Base-by-base conservation (phyloP, 345 rosid genomes). In the Syzygium grande region DNA sequence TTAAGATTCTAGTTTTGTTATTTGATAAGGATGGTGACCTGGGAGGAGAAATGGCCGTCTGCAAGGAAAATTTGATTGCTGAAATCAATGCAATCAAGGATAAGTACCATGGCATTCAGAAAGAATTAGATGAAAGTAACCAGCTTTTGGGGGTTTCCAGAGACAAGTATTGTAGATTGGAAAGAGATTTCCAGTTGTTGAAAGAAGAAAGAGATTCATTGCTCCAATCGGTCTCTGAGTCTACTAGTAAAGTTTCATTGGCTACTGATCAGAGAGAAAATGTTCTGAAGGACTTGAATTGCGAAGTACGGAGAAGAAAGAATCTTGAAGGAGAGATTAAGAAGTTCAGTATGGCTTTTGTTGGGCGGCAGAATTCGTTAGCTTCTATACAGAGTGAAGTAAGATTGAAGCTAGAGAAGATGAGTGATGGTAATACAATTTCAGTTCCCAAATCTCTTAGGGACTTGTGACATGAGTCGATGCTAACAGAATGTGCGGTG, bases 241-340 rank as follows among this genome's bases (percentile, higher is more conserved):
- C 96, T 51, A 92, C 93, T 86, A 90, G 87, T 89, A 95, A 91
- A 73, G 90, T 94, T 61, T 89, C 92, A 55, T 54, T 87, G 87
- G 91, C 90, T 80, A 90, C 90, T 15, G 87, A 89, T 86, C 93
- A 93, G 87, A 95, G 94, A 93, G 98, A 95, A 85, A 94, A 92
- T 87, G 90, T 90, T 68, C 90, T 93, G 92, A 94, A 91, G 88
- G 96, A 95, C 86, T 89, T 95, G 87, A 93, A 91, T 87, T 84
- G 65, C 58, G 96, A 95, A 94, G 91, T 92, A n/a, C 91, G 87
- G 88, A 91, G 94, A 88, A 95, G 96, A 90, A 94, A 92, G 88
- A 89, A 88, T 87, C 92, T 97, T 5, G 95, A 94, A 89, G 96
- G 94, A 90, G 96, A 96, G 92, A 91, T 96, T 30, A 95, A 94